phyloP scores from a whole-genome alignment of 2,329 filamentous ascomycete genomes.

The Chlorencoelia australis region DNA sequence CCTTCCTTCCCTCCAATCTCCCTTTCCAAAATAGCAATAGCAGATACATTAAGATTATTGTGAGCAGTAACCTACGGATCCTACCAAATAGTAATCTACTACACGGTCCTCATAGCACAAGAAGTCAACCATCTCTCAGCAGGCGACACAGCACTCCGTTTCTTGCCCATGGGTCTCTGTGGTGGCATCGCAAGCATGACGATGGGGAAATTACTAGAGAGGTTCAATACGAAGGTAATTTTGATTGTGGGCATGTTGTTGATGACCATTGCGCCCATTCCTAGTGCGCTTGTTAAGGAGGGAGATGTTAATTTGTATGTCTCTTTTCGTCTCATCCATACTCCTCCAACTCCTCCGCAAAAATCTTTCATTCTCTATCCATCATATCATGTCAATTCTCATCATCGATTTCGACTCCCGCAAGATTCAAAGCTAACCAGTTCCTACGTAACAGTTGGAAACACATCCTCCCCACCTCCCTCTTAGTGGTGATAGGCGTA shows the following conservation, averaged over 20 bases:
- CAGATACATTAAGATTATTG: background rate
- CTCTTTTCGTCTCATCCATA: no score
- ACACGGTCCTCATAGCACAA: slow-evolving; percentile 33
- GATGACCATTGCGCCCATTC: slow-evolving; percentile 4
- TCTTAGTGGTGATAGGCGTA: slow-evolving; percentile 30
- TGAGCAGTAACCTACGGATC: slow-evolving; percentile 31
- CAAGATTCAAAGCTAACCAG: background rate
- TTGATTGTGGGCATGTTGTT: slow-evolving; percentile 5
- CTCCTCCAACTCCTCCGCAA: no score
- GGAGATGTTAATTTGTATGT: slow-evolving; percentile 1
- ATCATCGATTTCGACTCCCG: no score
- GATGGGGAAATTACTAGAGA: slow-evolving; percentile 29
- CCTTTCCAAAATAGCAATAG: slow-evolving; percentile 2
- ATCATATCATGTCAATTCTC: no score
- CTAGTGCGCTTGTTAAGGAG: background rate
- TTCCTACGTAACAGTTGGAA: background rate
- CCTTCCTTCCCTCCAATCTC: background rate
- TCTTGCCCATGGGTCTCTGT: slow-evolving; percentile 32
- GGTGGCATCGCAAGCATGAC: slow-evolving; percentile 30
- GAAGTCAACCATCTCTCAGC: slow-evolving; percentile 31
- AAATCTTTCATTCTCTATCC: no score
- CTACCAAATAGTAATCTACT: slow-evolving; percentile 34
- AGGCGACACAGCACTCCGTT: slow-evolving; percentile 31
- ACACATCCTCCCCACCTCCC: slow-evolving; percentile 1
- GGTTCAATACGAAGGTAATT: slow-evolving; percentile 23